Conservation (phyloP, 371 early-diverging fungal species). For the Mycotypha africana region DNA sequence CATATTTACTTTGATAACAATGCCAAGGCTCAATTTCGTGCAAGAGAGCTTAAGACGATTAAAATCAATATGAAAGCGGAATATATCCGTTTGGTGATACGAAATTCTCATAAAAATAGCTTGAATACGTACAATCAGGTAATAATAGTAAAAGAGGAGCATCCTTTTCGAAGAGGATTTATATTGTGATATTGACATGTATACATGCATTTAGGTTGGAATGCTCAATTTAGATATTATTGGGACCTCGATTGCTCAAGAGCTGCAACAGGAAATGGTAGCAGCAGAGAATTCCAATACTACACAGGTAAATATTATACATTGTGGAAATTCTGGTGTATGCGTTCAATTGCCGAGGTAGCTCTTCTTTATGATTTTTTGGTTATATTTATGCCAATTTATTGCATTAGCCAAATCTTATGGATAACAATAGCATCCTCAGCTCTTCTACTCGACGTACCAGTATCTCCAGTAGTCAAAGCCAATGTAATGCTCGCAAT, state of each 20-base stretch:
- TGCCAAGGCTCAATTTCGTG: constrained; percentile 29
- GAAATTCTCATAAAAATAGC: constrained; percentile 64
- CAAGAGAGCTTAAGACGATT: constrained; percentile 71
- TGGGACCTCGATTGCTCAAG: too few species aligned
- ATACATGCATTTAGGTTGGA: too few species aligned
- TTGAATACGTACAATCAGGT: constrained; percentile 77
- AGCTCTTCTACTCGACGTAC: constrained; percentile 41
- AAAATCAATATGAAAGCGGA: constrained; percentile 67
- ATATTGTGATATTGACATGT: too few species aligned
- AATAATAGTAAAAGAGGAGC: neutral
- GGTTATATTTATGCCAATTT: too few species aligned
- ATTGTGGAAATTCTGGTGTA: too few species aligned
- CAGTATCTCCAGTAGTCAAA: constrained; percentile 39
- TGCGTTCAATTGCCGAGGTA: too few species aligned
- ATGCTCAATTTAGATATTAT: constrained; percentile 51
- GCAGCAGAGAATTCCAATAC: neutral
- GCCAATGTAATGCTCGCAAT: constrained; percentile 17
- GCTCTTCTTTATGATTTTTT: too few species aligned
- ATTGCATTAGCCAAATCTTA: too few species aligned
- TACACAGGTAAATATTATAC: neutral
- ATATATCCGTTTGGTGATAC: constrained; percentile 63
- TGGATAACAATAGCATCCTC: constrained; percentile 35
- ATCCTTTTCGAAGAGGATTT: too few species aligned
- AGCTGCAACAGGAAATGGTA: too few species aligned
- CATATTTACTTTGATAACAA: constrained; percentile 26